Percentiles rank a stretch among this genome's conserved stretches.
These are phyloP conservation scores for Suillus placidus DNA, from an alignment of 768 basidiomycete species.

Conservation along the genomic window DNA sequence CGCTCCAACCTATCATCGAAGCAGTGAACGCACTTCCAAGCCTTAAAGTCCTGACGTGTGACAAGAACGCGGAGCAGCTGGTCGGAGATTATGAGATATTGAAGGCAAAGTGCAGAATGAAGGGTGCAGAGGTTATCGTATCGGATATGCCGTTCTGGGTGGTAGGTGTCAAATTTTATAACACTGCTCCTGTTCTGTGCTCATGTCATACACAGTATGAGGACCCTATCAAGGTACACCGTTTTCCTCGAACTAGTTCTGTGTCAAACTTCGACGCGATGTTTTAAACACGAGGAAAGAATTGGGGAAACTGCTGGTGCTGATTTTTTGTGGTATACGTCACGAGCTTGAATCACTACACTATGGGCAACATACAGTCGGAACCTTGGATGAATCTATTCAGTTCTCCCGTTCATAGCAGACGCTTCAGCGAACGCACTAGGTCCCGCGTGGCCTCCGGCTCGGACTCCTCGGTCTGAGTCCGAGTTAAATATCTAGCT, in stretches of 20 bases:
- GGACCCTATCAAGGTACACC: constrained; percentile 38
- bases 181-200: background rate
- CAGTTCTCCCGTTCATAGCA: background rate
- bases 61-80: constrained; percentile 24
- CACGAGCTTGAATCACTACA: background rate
- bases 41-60: constrained; percentile 41
- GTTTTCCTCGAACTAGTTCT: constrained; percentile 42
- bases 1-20: constrained; percentile 33
- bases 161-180: constrained; percentile 32
- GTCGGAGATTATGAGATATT: constrained; percentile 26
- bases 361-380: background rate
- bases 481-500: background rate
- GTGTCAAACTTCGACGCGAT: constrained; percentile 42
- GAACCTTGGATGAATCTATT: background rate
- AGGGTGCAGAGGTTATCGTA: constrained; percentile 25
- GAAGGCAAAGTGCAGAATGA: constrained; percentile 31
- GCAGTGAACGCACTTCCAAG: constrained; percentile 37
- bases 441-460: background rate
- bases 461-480: background rate
- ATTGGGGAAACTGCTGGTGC: background rate
- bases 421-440: background rate
- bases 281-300: constrained; percentile 19
- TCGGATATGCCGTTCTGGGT: constrained; percentile 36
- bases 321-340: background rate
- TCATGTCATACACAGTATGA: constrained; percentile 32